A percentile compares a stretch with the other conserved stretches of the same genome.
Conservation (phyloP, 495 filamentous ascomycete species). For the Aspergillus heteromorphus region DNA sequence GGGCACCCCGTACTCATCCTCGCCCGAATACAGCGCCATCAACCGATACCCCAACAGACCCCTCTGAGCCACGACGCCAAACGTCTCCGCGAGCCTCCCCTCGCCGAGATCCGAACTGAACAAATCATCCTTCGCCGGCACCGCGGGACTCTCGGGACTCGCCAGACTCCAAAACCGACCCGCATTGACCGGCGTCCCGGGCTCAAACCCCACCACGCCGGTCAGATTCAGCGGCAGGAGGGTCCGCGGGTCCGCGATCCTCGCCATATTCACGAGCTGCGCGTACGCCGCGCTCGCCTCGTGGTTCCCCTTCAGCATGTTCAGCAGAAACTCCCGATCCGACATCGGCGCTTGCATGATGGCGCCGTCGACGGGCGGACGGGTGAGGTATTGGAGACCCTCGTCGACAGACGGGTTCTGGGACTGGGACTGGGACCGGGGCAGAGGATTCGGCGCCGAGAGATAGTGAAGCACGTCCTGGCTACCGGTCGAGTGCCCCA, state of each 20-base stretch:
- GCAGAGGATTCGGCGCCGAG: constrained; percentile 28
- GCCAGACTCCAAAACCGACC: constrained; percentile 62
- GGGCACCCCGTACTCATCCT: constrained; percentile 65
- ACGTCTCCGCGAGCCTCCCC: constrained; percentile 51
- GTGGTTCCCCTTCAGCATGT: constrained; percentile 16
- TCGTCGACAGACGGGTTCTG: constrained; percentile 19
- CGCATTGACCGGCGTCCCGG: constrained; percentile 49
- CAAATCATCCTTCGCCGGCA: constrained; percentile 73
- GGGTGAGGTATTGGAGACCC: constrained; percentile 19
- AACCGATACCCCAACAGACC: constrained; percentile 49
- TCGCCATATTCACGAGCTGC: constrained; percentile 48
- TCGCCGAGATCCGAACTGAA: constrained; percentile 76
- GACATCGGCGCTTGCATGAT: constrained; percentile 79
- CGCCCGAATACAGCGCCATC: constrained; percentile 58
- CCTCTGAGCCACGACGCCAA: constrained; percentile 54
- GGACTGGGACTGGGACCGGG: no score
- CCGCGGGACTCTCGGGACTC: constrained; percentile 47
- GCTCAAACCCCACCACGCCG: constrained; percentile 39
- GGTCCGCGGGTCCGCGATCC: constrained; percentile 30
- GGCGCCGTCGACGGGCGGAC: constrained; percentile 63
- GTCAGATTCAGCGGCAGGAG: constrained; percentile 52
- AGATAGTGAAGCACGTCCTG: constrained; percentile 84
- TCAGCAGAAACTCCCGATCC: constrained; percentile 64
- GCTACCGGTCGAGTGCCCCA: constrained; percentile 86
- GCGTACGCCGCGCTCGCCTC: constrained; percentile 41